A percentile compares a stretch with the other conserved stretches of the same genome.
Conservation (phyloP, 257 asterid species). For the Apocynum venetum region DNA sequence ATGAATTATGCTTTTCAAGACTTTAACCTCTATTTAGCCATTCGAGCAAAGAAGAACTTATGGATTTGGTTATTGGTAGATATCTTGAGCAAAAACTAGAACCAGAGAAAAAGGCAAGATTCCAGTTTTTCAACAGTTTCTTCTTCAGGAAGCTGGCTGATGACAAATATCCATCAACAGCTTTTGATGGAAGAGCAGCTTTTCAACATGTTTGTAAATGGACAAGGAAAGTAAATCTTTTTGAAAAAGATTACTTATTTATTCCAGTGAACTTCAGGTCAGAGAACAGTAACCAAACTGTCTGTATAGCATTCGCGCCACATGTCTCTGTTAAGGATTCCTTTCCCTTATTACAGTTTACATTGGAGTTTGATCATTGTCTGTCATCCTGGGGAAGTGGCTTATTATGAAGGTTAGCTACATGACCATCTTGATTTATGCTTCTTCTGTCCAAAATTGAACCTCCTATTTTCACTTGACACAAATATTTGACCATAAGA, state of each 20-base stretch:
- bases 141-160: conserved; percentile 81
- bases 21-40: neutral
- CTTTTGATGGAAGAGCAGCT: conserved; percentile 51
- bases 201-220: conserved; percentile 77
- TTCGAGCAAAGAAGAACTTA: conserved; percentile 4
- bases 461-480: neutral
- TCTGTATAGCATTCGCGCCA: conserved; percentile 9
- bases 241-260: conserved; percentile 72
- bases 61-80: conserved; percentile 39
- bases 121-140: conserved; percentile 86
- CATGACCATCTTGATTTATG: neutral
- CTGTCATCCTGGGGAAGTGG: conserved; percentile 86
- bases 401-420: conserved; percentile 43
- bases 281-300: conserved; percentile 23
- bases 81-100: conserved; percentile 45
- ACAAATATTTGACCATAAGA: neutral
- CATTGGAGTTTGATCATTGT: conserved; percentile 97
- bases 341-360: conserved; percentile 44
- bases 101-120: conserved; percentile 52
- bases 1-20: neutral
- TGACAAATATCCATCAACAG: conserved; percentile 40
- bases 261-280: conserved; percentile 93
- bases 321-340: conserved; percentile 23
- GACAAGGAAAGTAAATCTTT: conserved; percentile 74
- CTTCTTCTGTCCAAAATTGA: neutral